phyloP scores from a whole-genome alignment of 2,329 filamentous ascomycete genomes.

The Alternaria novae-zelandiae region DNA sequence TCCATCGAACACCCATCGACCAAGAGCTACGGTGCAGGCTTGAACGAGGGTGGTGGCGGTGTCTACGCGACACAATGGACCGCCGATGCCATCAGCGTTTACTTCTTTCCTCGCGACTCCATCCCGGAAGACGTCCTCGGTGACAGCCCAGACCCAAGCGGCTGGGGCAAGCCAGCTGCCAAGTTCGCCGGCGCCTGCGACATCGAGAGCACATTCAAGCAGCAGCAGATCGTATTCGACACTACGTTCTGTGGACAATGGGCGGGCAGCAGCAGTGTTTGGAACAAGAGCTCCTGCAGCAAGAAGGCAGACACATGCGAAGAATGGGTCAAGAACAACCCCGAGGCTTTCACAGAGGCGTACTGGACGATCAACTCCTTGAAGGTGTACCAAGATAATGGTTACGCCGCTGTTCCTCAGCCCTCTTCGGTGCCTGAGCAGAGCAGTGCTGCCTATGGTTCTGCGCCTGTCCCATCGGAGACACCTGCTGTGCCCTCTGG shows the following conservation, averaged over 20 bases:
- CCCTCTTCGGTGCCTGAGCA: conserved; percentile 14
- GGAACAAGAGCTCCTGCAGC: conserved; percentile 66
- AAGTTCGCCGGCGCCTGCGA: conserved; percentile 73
- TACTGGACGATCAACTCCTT: conserved; percentile 72
- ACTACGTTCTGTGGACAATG: conserved; percentile 88
- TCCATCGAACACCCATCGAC: conserved; percentile 50
- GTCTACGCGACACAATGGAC: conserved; percentile 69
- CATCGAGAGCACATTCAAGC: conserved; percentile 71
- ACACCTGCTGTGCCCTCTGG: conserved; percentile 9
- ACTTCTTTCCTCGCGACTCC: conserved; percentile 76
- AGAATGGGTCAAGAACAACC: conserved; percentile 74
- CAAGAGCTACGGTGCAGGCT: conserved; percentile 57
- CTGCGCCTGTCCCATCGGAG: conserved; percentile 16
- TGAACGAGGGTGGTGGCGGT: conserved; percentile 58
- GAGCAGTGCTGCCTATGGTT: conserved; percentile 18
- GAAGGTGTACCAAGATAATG: conserved; percentile 48
- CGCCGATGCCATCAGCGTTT: conserved; percentile 72
- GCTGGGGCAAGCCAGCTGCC: conserved; percentile 74
- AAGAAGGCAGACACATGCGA: conserved; percentile 69
- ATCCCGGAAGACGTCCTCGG: conserved; percentile 69
- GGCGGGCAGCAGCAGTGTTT: conserved; percentile 71
- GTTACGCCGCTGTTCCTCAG: conserved; percentile 15
- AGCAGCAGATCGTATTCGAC: conserved; percentile 80
- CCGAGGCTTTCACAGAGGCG: conserved; percentile 71
- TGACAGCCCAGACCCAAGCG: conserved; percentile 66